Base-by-base conservation (phyloP, 208 protist species). In the Crithidia brevicula region DNA sequence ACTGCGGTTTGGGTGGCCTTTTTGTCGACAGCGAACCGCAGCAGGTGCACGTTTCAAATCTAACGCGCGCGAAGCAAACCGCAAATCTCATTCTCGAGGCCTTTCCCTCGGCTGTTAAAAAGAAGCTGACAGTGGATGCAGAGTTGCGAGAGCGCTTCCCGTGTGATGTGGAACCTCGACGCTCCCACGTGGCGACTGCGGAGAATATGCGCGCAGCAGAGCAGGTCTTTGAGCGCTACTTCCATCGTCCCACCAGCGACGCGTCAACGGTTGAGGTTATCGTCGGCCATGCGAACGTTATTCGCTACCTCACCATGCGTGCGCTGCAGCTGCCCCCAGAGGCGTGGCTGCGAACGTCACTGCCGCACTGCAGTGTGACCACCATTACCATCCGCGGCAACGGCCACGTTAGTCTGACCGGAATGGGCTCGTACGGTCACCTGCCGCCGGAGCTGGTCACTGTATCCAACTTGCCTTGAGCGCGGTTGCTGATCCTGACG, bases 201-300 rank as follows among this genome's bases (percentile, higher is more conserved):
- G 67, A 54, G 9, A 81, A 93, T 58, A 81, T 84, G 79, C 52
- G 51, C 10, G 67, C 43, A 1, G 82, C 74, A 1, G 87, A 93
- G 52, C 31, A 72, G 2, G 82, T 85, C 6, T 90, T 89, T 63
- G 63, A 81, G 49, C 77, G 82, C 8, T 93, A 93, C 68, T 91
- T 93, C 57, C 72, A 91, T 61, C 84, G 87, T 16, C 84, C 87
- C 4, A 52, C 49, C 1, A 49, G 54, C 23, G 54, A 69, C 8
- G 72, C 74, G 46, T 53, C 67, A 15, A 45, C n/a, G 2, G 77
- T 87, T 2, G 86, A 93, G 47, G 68, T 96, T 28, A 86, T 96
- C 54, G 88, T 96, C 15, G 85, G 83, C 11, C 92, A 97, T 63
- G 79, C 68, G 16, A 97, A 97, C 61, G 67, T 97, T 20, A 95